Evolutionary conservation across 2,329 filamentous ascomycete genomes (phyloP), one percentile per base, ranked within the genome.

Genomic region (Chaetoscypha palmicola): DNA sequence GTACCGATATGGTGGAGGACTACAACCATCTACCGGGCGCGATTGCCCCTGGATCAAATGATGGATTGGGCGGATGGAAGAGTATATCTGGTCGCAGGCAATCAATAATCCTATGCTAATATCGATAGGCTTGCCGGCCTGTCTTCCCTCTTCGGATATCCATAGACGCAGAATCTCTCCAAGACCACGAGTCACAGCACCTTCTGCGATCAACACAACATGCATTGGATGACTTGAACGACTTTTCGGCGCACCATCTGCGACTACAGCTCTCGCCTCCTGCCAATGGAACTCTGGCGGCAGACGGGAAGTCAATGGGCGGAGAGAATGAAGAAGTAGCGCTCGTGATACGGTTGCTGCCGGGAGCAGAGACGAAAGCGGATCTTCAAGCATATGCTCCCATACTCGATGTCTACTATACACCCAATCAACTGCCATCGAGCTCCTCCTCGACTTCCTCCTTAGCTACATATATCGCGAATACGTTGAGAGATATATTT

Each of bases 1-100:
- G 64, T 98, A 53, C 92, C 92, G 45, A 83, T 94, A 76, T 98
- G 92, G 92, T 94, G 88, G 81, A 81, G 81, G 64, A 97, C 92
- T 0, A 98, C 92, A 3, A 84, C 86, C 0, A 94, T 97, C 43
- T 90, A 94, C 64, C 79, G 92, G 43, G 90, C 91, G 10, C 75
- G 81, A 34, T 69, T 98, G 55, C 92, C 92, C 4, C 65, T 96
- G 54, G 76, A 84, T 60, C 76, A 81, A 43, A 98, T 98, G 92
- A 77, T 85, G 54, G 77, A 84, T 49, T 97, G 92, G 91, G 86
- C 88, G 8, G 86, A 94, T 59, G 89, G 89, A 52, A 87, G 85
- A 74, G 90, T 94, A 64, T 49, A 68, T 51, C 5, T 33, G 7
- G 14, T 20, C 20, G 3, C 19, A 11, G 4, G 16, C 23, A n/a